Evolutionary conservation across 2,329 filamentous ascomycete genomes (phyloP), one percentile per base, ranked within the genome.

Genomic region (Juglanconis sp.): DNA sequence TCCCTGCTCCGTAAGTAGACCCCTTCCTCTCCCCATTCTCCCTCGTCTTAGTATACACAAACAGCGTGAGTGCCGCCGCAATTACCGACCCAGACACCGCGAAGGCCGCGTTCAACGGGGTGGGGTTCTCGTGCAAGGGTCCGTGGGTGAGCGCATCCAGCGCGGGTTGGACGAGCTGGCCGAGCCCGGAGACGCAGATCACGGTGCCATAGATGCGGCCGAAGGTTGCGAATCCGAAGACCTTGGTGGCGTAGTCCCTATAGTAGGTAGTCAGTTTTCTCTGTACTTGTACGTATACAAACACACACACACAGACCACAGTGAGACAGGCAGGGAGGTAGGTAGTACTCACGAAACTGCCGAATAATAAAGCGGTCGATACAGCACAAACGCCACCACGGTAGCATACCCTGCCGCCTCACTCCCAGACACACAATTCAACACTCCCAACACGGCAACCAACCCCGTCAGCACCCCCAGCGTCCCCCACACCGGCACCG

Each of bases 161-260:
- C 0, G 82, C 88, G 0, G 86, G 84, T 72, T 92, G 89, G 0
- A 81, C 77, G 69, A 92, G 88, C 70, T 91, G 91, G 63, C 89
- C 80, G 0, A 92, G 66, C 2, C 90, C 90, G 0, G 89, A 88
- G 5, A 89, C 71, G 68, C 88, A 91, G 56, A 90, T 90, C 59
- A 92, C 84, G 4, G 89, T 80, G 13, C 90, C 90, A 70, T 92
- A 92, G 13, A 93, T 88, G 62, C 90, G 90, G 10, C 89, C 89
- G 63, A 92, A 92, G 0, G 89, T 91, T n/a, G 84, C 81, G 69
- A 92, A 92, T 3, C 90, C 62, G 66, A 92, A 92, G 2, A 92
- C 88, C 70, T 92, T 92, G n/a, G 88, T 88, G 0, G 86, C 81
- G 69, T 91, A 92, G 72, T 92, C 89, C 4, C 77, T 79, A n/a